Base-by-base conservation (phyloP, 345 rosid species). In the Punica granatum region DNA sequence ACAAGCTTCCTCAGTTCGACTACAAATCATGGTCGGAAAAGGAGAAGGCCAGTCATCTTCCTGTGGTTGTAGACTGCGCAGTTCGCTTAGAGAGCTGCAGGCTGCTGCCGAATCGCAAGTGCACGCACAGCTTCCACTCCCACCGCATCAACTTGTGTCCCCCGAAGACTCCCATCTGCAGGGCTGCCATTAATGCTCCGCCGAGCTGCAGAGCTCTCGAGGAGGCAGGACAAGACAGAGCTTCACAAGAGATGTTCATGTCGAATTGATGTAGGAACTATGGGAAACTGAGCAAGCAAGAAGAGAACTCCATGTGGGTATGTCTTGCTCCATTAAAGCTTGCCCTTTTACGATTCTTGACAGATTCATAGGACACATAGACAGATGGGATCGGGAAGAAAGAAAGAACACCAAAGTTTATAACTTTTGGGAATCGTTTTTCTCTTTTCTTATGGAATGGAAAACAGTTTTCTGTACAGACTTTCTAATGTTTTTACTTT, bases 61-160 rank as follows among this genome's bases (percentile, higher is more conserved):
- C 41, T 34, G 66, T 43, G 46, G 62, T 51, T n/a, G n/a, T n/a
- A n/a, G 83, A 79, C 32, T 84, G 88, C 41, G 88, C 77, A 7
- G 77, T 81, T 63, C 81, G 85, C 72, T 69, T 84, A 70, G 84
- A 79, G 53, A 75, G 42, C 26, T 83, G 83, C 71, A 79, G 78
- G 72, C 31, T 73, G 5, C 74, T 83, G 74, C 85, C 83, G n/a
- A n/a, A n/a, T n/a, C n/a, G n/a, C 4, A 75, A 71, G 32, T 83
- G 85, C 70, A 67, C 35, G n/a, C 87, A 83, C 61, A 68, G 69
- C 59, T 83, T 81, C 48, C 85, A 83, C 69, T 64, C 67, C 56
- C 64, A 34, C 18, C 81, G 88, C 67, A 79, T 83, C 53, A 83
- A 81, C 33, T 77, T 77, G 0, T 83, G 87, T 85, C 41, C 81